These are phyloP conservation scores for Funneliformis mosseae DNA, from an alignment of 192 early-diverging fungal genomes.

Conservation along the genomic window DNA sequence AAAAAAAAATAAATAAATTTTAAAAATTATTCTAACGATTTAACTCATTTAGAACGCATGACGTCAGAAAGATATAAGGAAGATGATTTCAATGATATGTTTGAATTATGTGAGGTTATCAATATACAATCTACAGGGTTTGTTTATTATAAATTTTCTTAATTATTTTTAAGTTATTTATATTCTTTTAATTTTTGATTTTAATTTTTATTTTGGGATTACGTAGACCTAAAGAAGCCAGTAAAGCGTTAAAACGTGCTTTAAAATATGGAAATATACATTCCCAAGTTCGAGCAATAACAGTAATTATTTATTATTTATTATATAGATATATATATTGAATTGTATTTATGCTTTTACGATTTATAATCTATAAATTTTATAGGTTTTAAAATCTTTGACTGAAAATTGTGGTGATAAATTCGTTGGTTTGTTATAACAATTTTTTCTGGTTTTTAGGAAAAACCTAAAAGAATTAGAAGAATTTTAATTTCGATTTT, in stretches of 20 bases:
- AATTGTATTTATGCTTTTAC: background rate
- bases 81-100: slow-evolving; percentile 17
- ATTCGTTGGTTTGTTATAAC: background rate
- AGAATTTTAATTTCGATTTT: background rate
- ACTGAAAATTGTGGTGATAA: slow-evolving; percentile 21
- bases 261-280: slow-evolving; percentile 25
- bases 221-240: slow-evolving; percentile 25
- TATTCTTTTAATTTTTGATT: background rate
- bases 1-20: background rate
- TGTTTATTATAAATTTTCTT: background rate
- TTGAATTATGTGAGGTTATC: slow-evolving; percentile 24
- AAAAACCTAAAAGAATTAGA: background rate
- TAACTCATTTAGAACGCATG: slow-evolving; percentile 20
- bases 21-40: background rate
- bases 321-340: background rate
- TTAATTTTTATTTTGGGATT: background rate
- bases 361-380: background rate
- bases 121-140: slow-evolving; percentile 18
- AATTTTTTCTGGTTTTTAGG: background rate
- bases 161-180: background rate
- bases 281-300: slow-evolving; percentile 19
- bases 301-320: background rate
- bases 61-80: slow-evolving; percentile 10
- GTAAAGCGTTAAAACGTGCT: slow-evolving; percentile 5
- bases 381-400: slow-evolving; percentile 22